Evolutionary conservation across 768 basidiomycete genomes (phyloP), one percentile per base, ranked within the genome.

Genomic region (Russula abietina): DNA sequence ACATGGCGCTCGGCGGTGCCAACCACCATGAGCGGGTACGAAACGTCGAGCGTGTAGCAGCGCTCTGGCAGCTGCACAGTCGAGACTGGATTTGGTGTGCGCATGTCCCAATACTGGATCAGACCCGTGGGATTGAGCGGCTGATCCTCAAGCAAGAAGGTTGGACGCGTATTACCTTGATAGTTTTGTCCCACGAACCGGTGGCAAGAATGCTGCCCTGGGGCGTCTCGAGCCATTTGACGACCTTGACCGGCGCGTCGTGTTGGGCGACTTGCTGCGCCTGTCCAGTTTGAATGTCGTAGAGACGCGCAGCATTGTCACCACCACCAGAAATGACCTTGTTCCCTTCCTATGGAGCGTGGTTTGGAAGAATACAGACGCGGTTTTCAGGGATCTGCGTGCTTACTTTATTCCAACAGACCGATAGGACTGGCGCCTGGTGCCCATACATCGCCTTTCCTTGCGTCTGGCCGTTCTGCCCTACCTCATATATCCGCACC

Each of bases 161-260:
- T 28, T n/a, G 55, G 36, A 36, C 62, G 55, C 49, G 52, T 70
- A 76, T 59, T 67, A 94, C 95, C 81, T 94, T 96, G 71, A 98
- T 75, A 1, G 92, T 96, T 76, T 96, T 96, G 74, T 99, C 96
- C 97, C 97, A 99, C 57, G 93, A 93, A 11, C 94, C 97, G 1
- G 96, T 98, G 14, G 87, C 91, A 22, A 95, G 78, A 65, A 95
- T 85, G 16, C 90, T 84, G 39, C 82, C 82, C 65, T 82, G 83
- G 24, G 84, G 85, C 6, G 87, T 82, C 65, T 94, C 89, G 57
- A 93, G 79, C 85, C 88, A 94, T 58, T 84, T 81, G 43, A 93
- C 86, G 61, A 83, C 85, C 73, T 87, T 91, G 69, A 96, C 85
- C 12, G 91, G 91, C 51, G 87, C 91, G 72, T 97, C 93, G 65